phyloP scores from a whole-genome alignment of 1,139 yeast genomes.

The Saccharomyces pastorianus region DNA sequence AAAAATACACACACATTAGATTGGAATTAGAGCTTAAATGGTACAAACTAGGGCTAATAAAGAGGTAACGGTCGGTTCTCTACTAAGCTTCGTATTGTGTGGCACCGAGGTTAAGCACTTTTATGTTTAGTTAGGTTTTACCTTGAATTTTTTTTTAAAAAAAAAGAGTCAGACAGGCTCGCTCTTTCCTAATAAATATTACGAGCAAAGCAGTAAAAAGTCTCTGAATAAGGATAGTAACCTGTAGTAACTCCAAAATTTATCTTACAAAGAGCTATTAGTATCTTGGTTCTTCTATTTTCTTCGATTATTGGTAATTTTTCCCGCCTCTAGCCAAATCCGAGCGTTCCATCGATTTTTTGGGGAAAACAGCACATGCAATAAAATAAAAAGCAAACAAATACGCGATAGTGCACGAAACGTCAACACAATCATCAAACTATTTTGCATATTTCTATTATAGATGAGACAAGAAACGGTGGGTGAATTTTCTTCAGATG shows the following conservation, averaged over 20 bases:
- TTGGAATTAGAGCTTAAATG: too few relatives aligned
- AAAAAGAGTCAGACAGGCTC: too few relatives aligned
- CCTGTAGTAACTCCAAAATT: neutral
- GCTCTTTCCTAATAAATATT: neutral
- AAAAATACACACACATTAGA: too few relatives aligned
- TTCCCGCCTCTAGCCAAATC: neutral
- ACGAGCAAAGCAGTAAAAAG: neutral
- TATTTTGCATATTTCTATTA: neutral
- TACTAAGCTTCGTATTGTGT: too few relatives aligned
- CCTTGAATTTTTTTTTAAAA: too few relatives aligned
- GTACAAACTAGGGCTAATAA: too few relatives aligned
- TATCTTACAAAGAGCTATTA: neutral
- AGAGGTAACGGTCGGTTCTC: too few relatives aligned
- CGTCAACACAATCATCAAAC: neutral
- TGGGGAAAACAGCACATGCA: neutral
- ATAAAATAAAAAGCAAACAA: neutral
- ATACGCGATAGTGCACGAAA: neutral
- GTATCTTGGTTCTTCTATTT: neutral
- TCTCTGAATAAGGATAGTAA: neutral
- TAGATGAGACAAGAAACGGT: neutral
- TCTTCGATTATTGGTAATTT: neutral
- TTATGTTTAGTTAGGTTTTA: too few relatives aligned
- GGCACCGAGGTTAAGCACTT: too few relatives aligned
- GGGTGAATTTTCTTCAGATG: slow-evolving; percentile 10
- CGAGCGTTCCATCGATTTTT: neutral